Percentiles rank a stretch among this genome's conserved stretches.
Conservation (phyloP, 129 eudicot genomes). For the Pittosporum tobira region DNA sequence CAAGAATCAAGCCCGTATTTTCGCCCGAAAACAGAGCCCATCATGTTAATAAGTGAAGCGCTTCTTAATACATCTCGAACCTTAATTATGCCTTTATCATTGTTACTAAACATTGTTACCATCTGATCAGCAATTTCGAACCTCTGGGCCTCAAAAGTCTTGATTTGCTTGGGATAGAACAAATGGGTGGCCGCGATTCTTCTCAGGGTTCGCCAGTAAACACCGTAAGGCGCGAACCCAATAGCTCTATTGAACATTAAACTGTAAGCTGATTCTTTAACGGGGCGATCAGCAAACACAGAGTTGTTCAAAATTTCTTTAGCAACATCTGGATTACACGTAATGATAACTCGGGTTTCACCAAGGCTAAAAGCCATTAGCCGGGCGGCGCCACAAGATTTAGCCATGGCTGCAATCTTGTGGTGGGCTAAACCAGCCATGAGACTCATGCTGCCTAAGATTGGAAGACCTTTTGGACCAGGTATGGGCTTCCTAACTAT, state of each 20-base stretch:
- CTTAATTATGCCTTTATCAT: slow-evolving; percentile 7
- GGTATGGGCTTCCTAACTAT: slow-evolving; percentile 31
- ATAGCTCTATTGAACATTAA: slow-evolving; percentile 86
- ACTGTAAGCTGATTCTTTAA: slow-evolving; percentile 68
- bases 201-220: slow-evolving; percentile 75
- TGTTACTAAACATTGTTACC: slow-evolving; percentile 24
- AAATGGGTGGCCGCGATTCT: slow-evolving; percentile 62
- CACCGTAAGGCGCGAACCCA: slow-evolving; percentile 89
- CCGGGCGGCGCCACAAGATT: slow-evolving; percentile 35
- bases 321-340: slow-evolving; percentile 74
- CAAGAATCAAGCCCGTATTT: slow-evolving; percentile 24
- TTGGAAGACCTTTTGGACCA: slow-evolving; percentile 63
- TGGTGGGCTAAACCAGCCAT: slow-evolving; percentile 88
- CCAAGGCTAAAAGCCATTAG: slow-evolving; percentile 86
- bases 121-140: slow-evolving; percentile 32
- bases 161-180: slow-evolving; percentile 69
- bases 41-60: slow-evolving; percentile 80
- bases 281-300: slow-evolving; percentile 73
- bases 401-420: slow-evolving; percentile 58
- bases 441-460: slow-evolving; percentile 72
- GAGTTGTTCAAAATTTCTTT: slow-evolving; percentile 56
- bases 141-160: slow-evolving; percentile 45
- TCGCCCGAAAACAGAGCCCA: slow-evolving; percentile 81
- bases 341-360: slow-evolving; percentile 56
- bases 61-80: slow-evolving; percentile 58